A percentile compares a stretch with the other conserved stretches of the same genome.
phyloP scores from a whole-genome alignment of 345 rosid genomes.

The Rubroshorea leprosula region DNA sequence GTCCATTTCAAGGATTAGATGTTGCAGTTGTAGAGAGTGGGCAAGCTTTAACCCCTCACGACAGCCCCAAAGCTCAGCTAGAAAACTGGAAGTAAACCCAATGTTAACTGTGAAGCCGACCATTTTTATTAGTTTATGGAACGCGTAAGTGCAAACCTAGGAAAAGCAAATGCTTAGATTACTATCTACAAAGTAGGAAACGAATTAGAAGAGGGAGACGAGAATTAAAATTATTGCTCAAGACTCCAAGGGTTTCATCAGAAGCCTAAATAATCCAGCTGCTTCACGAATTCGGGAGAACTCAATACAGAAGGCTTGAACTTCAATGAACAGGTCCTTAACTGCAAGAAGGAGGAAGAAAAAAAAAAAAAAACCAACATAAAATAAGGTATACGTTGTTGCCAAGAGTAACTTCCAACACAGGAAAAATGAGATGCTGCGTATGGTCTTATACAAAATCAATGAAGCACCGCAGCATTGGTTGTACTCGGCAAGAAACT shows the following conservation, averaged over 20 bases:
- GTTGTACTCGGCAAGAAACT: no score
- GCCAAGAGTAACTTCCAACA: no score
- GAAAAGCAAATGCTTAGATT: background rate
- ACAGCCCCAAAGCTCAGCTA: no score
- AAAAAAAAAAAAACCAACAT: background rate
- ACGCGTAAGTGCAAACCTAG: background rate
- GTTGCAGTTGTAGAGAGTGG: no score
- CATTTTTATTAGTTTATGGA: background rate
- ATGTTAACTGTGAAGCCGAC: background rate
- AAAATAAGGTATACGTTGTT: background rate
- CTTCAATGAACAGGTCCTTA: constrained; percentile 92
- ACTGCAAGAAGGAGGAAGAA: constrained; percentile 55
- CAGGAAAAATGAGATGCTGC: no score
- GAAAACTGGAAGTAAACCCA: no score
- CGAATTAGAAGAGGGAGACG: background rate
- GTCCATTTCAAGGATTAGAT: no score
- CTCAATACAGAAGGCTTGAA: constrained; percentile 95
- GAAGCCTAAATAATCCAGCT: constrained; percentile 81
- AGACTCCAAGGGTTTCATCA: constrained; percentile 60
- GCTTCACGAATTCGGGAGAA: constrained; percentile 90
- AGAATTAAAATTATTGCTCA: constrained; percentile 6
- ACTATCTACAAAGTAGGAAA: constrained; percentile 2
- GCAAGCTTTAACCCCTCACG: no score
- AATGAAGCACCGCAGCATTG: background rate
- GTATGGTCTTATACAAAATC: background rate